Evolutionary conservation across 805 yeast genomes (phyloP).

Genomic region (Grigorovia yakushimaensis): DNA sequence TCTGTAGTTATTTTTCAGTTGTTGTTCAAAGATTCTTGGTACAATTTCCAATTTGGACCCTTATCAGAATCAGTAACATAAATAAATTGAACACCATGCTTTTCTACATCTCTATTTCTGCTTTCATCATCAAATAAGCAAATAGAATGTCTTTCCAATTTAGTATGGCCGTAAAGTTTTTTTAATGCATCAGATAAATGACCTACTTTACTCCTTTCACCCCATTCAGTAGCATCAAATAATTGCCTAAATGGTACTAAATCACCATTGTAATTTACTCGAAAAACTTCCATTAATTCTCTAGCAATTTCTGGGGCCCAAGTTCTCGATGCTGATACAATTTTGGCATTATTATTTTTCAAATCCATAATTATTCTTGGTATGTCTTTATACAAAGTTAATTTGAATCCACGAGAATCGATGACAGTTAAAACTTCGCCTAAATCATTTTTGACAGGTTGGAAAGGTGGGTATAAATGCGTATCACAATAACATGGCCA

Average conservation of each 20-base stretch:
- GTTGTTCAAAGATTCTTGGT: slow-evolving; percentile 31
- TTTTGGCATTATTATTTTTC: slow-evolving; percentile 35
- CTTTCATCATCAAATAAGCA: slow-evolving; percentile 69
- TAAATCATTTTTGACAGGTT: slow-evolving; percentile 15
- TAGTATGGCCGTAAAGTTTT: slow-evolving; percentile 38
- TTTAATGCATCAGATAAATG: slow-evolving; percentile 48
- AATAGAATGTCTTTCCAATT: slow-evolving; percentile 36
- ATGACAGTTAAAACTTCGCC: slow-evolving; percentile 25
- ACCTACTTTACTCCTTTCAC: slow-evolving; percentile 49
- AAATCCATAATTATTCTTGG: slow-evolving; percentile 50
- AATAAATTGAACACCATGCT: slow-evolving; percentile 60
- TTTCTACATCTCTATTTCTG: slow-evolving; percentile 67
- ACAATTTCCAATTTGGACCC: slow-evolving; percentile 50
- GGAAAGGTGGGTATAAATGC: slow-evolving; percentile 28
- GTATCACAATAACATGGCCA: slow-evolving; percentile 33
- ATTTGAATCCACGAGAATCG: slow-evolving; percentile 38
- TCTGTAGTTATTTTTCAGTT: neutral
- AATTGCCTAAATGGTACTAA: slow-evolving; percentile 21
- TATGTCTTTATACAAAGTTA: slow-evolving; percentile 60
- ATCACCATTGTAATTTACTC: slow-evolving; percentile 36
- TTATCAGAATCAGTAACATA: slow-evolving; percentile 46
- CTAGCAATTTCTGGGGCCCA: slow-evolving; percentile 70
- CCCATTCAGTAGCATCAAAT: slow-evolving; percentile 61
- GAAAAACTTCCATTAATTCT: slow-evolving; percentile 44
- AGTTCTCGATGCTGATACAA: slow-evolving; percentile 73